Percentiles rank a stretch among this genome's conserved stretches.
Conservation (phyloP, 1,284 basidiomycete genomes). For the Sporisorium graminicola region DNA sequence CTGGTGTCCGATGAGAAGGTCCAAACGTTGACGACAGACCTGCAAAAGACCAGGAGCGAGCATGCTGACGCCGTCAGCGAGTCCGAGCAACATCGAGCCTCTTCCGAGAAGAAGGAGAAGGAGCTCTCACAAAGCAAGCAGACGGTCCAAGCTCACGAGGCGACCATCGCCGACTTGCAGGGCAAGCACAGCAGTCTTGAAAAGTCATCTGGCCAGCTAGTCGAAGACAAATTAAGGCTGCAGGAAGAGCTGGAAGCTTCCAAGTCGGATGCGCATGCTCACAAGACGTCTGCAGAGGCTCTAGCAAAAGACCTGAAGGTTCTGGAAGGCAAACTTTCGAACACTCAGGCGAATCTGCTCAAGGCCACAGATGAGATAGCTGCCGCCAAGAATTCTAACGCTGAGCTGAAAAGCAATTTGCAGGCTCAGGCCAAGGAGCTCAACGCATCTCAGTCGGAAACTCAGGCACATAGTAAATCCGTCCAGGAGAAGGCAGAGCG, state of each 20-base stretch:
- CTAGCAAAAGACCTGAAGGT: conserved; percentile 23
- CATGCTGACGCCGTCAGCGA: conserved; percentile 13
- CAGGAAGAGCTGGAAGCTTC: conserved; percentile 24
- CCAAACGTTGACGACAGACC: conserved; percentile 13
- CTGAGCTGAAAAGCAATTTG: conserved; percentile 25
- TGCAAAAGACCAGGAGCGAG: conserved; percentile 19
- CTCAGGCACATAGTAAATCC: conserved; percentile 17
- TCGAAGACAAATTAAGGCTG: conserved; percentile 11
- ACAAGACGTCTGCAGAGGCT: conserved; percentile 18
- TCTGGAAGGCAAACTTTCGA: conserved; percentile 21
- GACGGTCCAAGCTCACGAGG: conserved; percentile 17
- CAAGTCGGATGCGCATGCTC: conserved; percentile 10
- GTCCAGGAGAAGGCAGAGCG: conserved; percentile 20
- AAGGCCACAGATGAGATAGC: conserved; percentile 19
- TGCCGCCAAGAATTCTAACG: conserved; percentile 18
- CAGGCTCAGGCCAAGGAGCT: conserved; percentile 24
- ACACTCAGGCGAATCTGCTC: conserved; percentile 15
- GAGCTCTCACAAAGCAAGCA: conserved; percentile 23
- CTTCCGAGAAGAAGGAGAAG: conserved; percentile 18
- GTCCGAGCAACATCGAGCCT: conserved; percentile 10
- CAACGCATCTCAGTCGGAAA: conserved; percentile 14
- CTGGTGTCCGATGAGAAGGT: conserved; percentile 11
- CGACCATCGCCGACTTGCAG: conserved; percentile 16
- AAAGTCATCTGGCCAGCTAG: conserved; percentile 11
- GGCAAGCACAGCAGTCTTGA: conserved; percentile 19